Base-by-base conservation (phyloP, 208 protist genomes). In the Acanthamoeba healyi region DNA sequence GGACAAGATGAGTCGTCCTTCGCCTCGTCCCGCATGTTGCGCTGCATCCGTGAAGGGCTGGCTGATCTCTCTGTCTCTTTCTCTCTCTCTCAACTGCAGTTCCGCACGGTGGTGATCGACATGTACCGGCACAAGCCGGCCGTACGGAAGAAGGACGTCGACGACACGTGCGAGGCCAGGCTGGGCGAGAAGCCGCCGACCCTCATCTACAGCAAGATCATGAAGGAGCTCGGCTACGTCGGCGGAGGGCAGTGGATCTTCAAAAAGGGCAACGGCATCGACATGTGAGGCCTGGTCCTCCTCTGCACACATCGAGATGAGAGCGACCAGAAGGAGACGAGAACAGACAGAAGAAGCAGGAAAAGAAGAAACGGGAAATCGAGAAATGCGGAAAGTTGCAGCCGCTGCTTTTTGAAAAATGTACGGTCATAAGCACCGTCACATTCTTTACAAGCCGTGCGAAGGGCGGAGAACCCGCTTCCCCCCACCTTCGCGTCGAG, bases 201-300 rank as follows among this genome's bases (percentile, higher is more conserved):
- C 24, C 12, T 17, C 56, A 61, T 89, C 56, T 89, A 89, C 82
- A 40, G 6, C 54, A 58, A 65, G 42, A 40, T 89, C n/a, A 89
- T 89, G 54, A 89, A 89, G 56, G 82, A 89, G 49, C 82, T 89
- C 82, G 82, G 34, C 46, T 89, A 89, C 29, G 7, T 34, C 4
- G 22, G 22, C 15, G 32, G 82, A 17, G 82, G 82, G 2, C 82
- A 89, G 49, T 89, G 82, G 82, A 89, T 89, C 82, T 61, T 89
- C 22, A 89, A 89, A 49, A 89, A 89, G 82, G 82, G 82, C 26
- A 89, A 89, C 29, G 82, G 51, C 12, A 58, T 58, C 14, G 42
- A 65, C 10, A 24, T 15, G 22, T 65, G 29, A 89, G 51, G 9
- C 36, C 4, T 22, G n/a, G n/a, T 14, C n/a, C 40, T 3, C 34